Evolutionary conservation across 2,329 filamentous ascomycete species (phyloP).

Genomic region (Tympanopsis confertula): DNA sequence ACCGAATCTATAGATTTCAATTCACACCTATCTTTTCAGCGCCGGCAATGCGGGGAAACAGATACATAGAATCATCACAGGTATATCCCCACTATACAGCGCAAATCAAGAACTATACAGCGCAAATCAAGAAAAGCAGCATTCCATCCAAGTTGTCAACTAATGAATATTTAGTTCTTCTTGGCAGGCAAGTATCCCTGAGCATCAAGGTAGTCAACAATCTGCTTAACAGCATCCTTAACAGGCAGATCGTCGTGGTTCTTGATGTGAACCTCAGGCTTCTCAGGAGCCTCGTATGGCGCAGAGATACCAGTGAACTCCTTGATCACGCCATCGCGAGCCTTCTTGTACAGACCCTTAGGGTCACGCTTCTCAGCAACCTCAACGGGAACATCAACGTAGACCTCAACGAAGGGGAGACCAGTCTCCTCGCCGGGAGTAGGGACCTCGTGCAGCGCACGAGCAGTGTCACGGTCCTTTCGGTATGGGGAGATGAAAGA

Average conservation of each 20-base stretch:
- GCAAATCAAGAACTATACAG: no score
- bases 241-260: conserved; percentile 66
- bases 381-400: conserved; percentile 79
- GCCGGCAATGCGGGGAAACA: no score
- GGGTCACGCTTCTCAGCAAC: conserved; percentile 91
- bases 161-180: neutral
- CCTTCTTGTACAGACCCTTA: conserved; percentile 97
- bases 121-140: no score
- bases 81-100: no score
- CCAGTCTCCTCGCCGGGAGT: conserved; percentile 44
- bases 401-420: conserved; percentile 85
- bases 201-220: conserved; percentile 66
- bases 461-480: conserved; percentile 72
- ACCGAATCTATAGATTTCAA: no score
- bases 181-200: conserved; percentile 36
- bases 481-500: conserved; percentile 95
- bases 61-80: no score
- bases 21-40: no score
- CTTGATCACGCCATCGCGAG: conserved; percentile 82
- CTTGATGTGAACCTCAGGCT: conserved; percentile 76
- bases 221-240: conserved; percentile 78
- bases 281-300: conserved; percentile 82
- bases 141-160: neutral
- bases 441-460: conserved; percentile 62
- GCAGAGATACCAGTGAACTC: conserved; percentile 94